phyloP scores from a whole-genome alignment of 768 basidiomycete genomes.

The Boletus insuetus region DNA sequence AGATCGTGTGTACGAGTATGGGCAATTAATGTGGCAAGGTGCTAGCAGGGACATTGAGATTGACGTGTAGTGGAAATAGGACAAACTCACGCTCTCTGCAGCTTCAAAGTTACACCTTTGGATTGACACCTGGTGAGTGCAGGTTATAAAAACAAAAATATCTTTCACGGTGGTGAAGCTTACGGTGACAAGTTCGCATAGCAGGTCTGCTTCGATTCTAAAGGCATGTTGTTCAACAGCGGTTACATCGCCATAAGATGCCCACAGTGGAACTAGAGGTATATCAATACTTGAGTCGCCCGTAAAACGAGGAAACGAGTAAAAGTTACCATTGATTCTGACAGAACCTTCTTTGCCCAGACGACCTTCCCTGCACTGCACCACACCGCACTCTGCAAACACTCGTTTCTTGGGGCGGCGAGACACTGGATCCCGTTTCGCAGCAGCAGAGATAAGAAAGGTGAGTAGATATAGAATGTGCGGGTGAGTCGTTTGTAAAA shows the following conservation, averaged over 20 bases:
- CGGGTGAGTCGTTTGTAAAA: conserved; percentile 65
- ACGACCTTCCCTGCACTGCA: conserved; percentile 44
- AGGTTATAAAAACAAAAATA: neutral
- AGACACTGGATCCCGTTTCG: conserved; percentile 72
- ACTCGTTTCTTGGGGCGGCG: conserved; percentile 69
- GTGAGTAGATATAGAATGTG: conserved; percentile 60
- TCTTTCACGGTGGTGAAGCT: conserved; percentile 13
- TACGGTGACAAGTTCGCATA: conserved; percentile 69
- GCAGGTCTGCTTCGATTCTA: conserved; percentile 67
- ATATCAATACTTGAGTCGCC: neutral
- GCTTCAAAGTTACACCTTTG: conserved; percentile 66
- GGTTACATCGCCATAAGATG: conserved; percentile 47
- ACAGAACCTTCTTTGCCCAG: conserved; percentile 21
- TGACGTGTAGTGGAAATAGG: neutral
- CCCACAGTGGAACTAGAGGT: conserved; percentile 52
- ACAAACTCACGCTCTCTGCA: conserved; percentile 50
- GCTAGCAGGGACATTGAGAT: conserved; percentile 13
- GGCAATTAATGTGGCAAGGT: conserved; percentile 51
- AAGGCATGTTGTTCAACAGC: conserved; percentile 48
- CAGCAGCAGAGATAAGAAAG: conserved; percentile 62
- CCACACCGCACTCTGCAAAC: conserved; percentile 64
- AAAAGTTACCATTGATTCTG: conserved; percentile 12
- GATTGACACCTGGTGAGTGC: conserved; percentile 49
- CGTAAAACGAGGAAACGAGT: neutral
- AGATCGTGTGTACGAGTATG: conserved; percentile 58